Evolutionary conservation across 495 filamentous ascomycete genomes (phyloP).

Genomic region (Xylaria acuta): DNA sequence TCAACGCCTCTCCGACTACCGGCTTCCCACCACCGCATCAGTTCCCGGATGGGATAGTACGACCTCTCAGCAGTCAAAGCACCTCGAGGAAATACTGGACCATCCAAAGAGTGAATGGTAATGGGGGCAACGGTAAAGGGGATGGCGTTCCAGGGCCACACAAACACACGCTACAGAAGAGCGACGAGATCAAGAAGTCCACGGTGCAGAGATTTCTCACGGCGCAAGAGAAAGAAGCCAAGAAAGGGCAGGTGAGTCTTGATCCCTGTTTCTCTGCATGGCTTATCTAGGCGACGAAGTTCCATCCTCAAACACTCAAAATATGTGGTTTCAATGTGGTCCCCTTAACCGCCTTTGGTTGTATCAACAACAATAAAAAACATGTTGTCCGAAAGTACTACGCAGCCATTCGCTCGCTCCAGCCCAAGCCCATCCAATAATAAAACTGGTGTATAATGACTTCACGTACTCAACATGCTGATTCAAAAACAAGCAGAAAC

Average conservation of each 20-base stretch:
- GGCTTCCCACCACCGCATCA: conserved; percentile 30
- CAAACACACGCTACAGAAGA: conserved; percentile 77
- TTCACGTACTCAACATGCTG: background rate
- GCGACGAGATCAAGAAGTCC: conserved; percentile 86
- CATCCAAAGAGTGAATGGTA: conserved; percentile 79
- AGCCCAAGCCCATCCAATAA: background rate
- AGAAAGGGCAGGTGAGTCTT: conserved; percentile 69
- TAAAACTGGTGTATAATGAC: background rate
- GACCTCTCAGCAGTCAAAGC: conserved; percentile 28
- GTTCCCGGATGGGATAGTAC: conserved; percentile 32
- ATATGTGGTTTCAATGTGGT: background rate
- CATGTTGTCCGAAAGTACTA: background rate
- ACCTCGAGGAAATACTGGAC: conserved; percentile 68
- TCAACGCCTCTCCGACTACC: conserved; percentile 32
- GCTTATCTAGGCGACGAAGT: background rate
- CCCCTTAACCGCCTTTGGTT: background rate
- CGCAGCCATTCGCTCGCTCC: background rate
- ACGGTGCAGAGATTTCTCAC: conserved; percentile 72
- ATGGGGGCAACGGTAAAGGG: conserved; percentile 74
- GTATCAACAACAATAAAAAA: background rate
- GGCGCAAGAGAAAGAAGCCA: conserved; percentile 69
- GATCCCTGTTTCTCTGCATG: conserved; percentile 30
- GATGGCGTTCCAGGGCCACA: conserved; percentile 71
- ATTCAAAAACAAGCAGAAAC: conserved; percentile 53
- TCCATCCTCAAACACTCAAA: background rate